Conservation (phyloP, 1,139 yeast species). For the Kurtzmaniella quercitrusa region DNA sequence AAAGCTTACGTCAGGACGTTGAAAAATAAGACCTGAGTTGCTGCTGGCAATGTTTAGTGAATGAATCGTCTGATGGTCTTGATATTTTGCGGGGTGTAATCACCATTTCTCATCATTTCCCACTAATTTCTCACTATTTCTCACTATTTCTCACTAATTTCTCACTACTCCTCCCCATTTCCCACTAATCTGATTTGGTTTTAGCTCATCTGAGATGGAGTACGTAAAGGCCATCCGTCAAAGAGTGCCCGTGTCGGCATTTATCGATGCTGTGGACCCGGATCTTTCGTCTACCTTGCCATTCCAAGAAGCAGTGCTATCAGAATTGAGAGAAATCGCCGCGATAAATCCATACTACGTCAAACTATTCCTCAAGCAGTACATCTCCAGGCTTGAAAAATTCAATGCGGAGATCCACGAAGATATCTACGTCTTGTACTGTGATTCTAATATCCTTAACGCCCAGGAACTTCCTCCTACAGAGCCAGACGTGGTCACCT, state of each 20-base stretch:
- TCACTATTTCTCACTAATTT: no score
- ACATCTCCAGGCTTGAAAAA: conserved; percentile 34
- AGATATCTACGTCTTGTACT: conserved; percentile 51
- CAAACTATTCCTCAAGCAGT: conserved; percentile 37
- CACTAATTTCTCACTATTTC: background rate
- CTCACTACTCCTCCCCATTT: no score
- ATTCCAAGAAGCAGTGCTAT: conserved; percentile 9
- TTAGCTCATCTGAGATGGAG: background rate
- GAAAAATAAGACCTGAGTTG: no score
- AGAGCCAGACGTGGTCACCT: conserved; percentile 44
- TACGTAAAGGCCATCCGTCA: conserved; percentile 8
- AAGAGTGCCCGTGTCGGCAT: conserved; percentile 11
- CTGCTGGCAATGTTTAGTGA: no score
- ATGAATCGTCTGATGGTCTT: no score
- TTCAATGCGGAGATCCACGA: conserved; percentile 24
- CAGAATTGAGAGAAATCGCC: background rate
- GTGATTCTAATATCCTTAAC: conserved; percentile 32
- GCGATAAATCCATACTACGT: conserved; percentile 47
- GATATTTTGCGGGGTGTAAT: background rate
- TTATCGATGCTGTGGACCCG: background rate
- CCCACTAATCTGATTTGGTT: no score
- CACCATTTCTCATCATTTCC: background rate
- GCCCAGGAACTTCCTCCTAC: conserved; percentile 40
- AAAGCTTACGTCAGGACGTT: no score
- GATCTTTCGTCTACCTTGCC: conserved; percentile 3